Evolutionary conservation across 768 basidiomycete genomes (phyloP).

Genomic region (Lentinula detonsa): DNA sequence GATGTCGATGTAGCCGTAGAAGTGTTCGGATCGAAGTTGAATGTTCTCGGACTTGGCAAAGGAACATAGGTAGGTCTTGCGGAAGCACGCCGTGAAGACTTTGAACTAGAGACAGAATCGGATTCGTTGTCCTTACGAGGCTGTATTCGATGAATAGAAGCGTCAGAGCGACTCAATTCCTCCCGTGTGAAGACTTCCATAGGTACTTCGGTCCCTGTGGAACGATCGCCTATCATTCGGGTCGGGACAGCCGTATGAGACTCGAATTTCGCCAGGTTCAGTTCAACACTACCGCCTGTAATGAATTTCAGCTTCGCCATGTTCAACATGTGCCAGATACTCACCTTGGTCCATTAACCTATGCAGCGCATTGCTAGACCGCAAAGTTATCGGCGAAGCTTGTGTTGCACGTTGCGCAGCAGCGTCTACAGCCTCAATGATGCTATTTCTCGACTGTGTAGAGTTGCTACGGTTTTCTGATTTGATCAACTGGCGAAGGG

Average conservation of each 20-base stretch:
- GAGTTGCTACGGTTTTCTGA: constrained; percentile 13
- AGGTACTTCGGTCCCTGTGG: constrained; percentile 28
- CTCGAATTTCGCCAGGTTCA: constrained; percentile 31
- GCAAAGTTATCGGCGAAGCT: constrained; percentile 19
- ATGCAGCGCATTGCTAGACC: constrained; percentile 46
- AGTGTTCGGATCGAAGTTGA: constrained; percentile 17
- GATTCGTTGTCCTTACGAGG: neutral
- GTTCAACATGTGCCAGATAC: constrained; percentile 18
- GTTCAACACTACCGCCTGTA: constrained; percentile 44
- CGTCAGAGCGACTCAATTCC: constrained; percentile 6
- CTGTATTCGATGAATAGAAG: neutral
- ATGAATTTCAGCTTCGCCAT: constrained; percentile 56
- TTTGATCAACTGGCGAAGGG: constrained; percentile 14
- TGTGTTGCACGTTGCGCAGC: constrained; percentile 21
- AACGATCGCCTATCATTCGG: constrained; percentile 35
- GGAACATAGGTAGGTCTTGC: constrained; percentile 32
- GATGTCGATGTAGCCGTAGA: neutral
- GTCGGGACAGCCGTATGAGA: constrained; percentile 31
- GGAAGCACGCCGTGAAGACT: neutral
- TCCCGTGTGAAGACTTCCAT: constrained; percentile 6
- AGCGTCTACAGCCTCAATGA: constrained; percentile 24
- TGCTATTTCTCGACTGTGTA: constrained; percentile 14
- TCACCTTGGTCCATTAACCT: constrained; percentile 60
- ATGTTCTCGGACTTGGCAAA: constrained; percentile 27
- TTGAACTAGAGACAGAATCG: constrained; percentile 4